Percentiles rank a stretch among this genome's conserved stretches.
Evolutionary conservation across 495 filamentous ascomycete genomes (phyloP).

Genomic region (Hyaloscypha bicolor): DNA sequence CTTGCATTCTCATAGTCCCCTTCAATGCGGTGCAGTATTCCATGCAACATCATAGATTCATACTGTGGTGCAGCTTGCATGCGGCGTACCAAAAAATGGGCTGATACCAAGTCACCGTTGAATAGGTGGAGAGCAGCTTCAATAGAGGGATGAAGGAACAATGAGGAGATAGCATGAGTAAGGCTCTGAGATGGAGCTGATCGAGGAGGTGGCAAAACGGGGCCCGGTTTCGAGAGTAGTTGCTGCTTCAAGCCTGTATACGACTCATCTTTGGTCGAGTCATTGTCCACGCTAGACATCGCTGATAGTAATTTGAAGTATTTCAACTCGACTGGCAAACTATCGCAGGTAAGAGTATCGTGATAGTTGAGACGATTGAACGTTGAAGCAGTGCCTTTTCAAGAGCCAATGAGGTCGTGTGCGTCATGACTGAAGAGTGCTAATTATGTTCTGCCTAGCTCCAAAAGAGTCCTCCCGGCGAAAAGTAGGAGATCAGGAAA

Average conservation of each 20-base stretch:
- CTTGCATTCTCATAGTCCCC: constrained; percentile 49
- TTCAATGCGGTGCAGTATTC: constrained; percentile 46
- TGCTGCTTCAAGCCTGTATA: neutral
- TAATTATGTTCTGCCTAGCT: neutral
- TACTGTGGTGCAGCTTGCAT: constrained; percentile 46
- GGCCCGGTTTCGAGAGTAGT: neutral
- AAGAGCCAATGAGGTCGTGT: neutral
- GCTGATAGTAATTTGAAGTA: neutral
- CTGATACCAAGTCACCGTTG: constrained; percentile 44
- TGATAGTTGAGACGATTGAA: neutral
- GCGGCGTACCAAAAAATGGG: constrained; percentile 48
- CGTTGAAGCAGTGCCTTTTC: neutral
- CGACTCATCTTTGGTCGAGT: neutral
- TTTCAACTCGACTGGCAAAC: neutral
- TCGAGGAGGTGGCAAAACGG: neutral
- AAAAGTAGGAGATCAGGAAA: neutral
- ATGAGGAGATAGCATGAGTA: constrained; percentile 36
- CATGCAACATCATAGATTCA: constrained; percentile 48
- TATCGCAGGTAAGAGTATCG: neutral
- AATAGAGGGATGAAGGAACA: constrained; percentile 45
- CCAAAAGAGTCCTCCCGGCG: neutral
- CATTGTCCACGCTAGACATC: neutral
- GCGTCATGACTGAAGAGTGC: neutral
- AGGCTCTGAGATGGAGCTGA: constrained; percentile 16
- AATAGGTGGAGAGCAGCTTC: constrained; percentile 47